Percentiles rank a stretch among this genome's conserved stretches.
Evolutionary conservation across 441 rosid species (phyloP).

Genomic region (Brassica balearica): DNA sequence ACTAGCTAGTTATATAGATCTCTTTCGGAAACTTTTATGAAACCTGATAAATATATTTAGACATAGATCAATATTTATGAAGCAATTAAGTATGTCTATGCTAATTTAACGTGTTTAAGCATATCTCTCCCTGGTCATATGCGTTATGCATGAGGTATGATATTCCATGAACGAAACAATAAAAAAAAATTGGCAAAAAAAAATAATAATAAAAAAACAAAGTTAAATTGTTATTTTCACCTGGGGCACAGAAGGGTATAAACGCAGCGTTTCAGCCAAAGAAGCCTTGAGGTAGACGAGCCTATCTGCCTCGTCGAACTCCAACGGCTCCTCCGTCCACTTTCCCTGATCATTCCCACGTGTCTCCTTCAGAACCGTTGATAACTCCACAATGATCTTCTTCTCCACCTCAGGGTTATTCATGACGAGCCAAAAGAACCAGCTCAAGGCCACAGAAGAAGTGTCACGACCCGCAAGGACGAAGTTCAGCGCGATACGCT

Average conservation of each 20-base stretch:
- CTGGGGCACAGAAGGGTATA: conserved; percentile 88
- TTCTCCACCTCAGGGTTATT: conserved; percentile 65
- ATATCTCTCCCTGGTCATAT: conserved; percentile 2
- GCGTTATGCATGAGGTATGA: conserved; percentile 13
- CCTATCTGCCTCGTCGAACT: conserved; percentile 83
- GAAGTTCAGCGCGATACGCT: conserved; percentile 88
- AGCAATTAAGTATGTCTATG: neutral
- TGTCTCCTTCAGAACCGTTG: conserved; percentile 59
- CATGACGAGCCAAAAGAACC: conserved; percentile 98
- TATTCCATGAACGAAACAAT: neutral
- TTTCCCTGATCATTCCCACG: conserved; percentile 66
- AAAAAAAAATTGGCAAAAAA: neutral
- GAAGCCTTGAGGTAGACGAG: conserved; percentile 84
- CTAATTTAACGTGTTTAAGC: neutral
- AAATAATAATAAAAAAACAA: neutral
- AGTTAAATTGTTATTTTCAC: neutral
- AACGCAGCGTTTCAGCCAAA: conserved; percentile 81
- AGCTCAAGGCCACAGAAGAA: conserved; percentile 93
- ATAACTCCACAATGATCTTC: conserved; percentile 69
- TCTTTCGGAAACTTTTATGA: conserved; percentile 12
- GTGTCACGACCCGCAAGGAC: conserved; percentile 96
- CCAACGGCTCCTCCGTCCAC: conserved; percentile 78
- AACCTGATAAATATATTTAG: neutral
- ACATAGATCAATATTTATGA: neutral
- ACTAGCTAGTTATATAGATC: neutral